A percentile compares a stretch with the other conserved stretches of the same genome.
These are phyloP conservation scores for Paraphoma chrysanthemicola DNA, from an alignment of 2,329 filamentous ascomycete species.

Conservation along the genomic window DNA sequence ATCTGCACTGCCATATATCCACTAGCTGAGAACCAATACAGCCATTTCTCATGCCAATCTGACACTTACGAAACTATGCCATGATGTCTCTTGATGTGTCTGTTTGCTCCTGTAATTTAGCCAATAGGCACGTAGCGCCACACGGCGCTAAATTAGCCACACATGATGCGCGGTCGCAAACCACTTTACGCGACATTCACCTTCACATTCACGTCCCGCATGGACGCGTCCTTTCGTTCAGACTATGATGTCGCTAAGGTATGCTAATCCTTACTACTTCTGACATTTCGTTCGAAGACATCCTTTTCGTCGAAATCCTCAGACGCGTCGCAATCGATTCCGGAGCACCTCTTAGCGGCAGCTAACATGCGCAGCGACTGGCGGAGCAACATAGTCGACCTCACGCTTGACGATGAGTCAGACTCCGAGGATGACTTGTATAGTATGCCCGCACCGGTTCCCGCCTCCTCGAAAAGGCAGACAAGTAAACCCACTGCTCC, in stretches of 20 bases:
- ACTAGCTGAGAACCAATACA: neutral
- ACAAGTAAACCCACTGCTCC: neutral
- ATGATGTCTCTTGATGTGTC: neutral
- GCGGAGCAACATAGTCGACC: slow-evolving; percentile 24
- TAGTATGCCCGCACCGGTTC: too few relatives aligned
- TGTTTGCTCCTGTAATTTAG: neutral
- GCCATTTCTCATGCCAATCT: neutral
- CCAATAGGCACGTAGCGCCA: slow-evolving; percentile 1
- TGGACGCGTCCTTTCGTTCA: slow-evolving; percentile 25
- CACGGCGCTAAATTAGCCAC: slow-evolving; percentile 14
- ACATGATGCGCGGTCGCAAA: slow-evolving; percentile 15
- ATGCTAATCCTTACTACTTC: slow-evolving; percentile 10
- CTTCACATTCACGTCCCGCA: slow-evolving; percentile 4
- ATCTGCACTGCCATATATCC: too few relatives aligned
- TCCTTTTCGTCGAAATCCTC: neutral
- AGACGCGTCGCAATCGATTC: neutral
- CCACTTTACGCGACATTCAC: slow-evolving; percentile 27
- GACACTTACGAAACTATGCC: neutral
- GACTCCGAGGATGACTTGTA: slow-evolving; percentile 13
- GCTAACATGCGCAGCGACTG: slow-evolving; percentile 28
- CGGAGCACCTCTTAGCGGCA: neutral
- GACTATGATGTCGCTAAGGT: slow-evolving; percentile 25
- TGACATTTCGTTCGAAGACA: neutral
- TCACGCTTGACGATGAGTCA: slow-evolving; percentile 24
- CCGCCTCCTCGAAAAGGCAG: too few relatives aligned